Percentiles rank a stretch among this genome's conserved stretches.
phyloP scores from a whole-genome alignment of 2,329 filamentous ascomycete genomes.

The Nigrograna mackinnonii region DNA sequence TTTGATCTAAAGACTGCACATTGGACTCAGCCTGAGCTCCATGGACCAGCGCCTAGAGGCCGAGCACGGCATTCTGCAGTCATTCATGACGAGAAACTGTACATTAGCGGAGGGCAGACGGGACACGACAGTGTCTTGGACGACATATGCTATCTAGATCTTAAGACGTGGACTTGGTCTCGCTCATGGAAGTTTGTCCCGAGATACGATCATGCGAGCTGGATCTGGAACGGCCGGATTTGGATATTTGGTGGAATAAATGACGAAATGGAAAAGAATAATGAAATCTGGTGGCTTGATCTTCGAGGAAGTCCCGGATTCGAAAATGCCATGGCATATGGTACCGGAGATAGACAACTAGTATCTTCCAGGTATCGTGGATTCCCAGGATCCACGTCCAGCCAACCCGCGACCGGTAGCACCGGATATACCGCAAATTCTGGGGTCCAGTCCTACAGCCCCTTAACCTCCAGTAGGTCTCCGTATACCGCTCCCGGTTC shows the following conservation, averaged over 20 bases:
- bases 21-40: constrained; percentile 90
- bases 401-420: constrained; percentile 41
- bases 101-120: constrained; percentile 93
- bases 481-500: constrained; percentile 73
- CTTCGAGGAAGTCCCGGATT: constrained; percentile 88
- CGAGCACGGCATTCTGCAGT: constrained; percentile 92
- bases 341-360: constrained; percentile 49
- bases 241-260: constrained; percentile 97
- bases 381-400: constrained; percentile 29
- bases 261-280: constrained; percentile 95
- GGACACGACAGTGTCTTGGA: constrained; percentile 92
- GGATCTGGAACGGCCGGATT: constrained; percentile 88
- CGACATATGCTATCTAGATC: constrained; percentile 93
- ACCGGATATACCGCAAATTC: constrained; percentile 74
- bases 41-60: constrained; percentile 83
- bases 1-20: constrained; percentile 93
- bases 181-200: constrained; percentile 93
- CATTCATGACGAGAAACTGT: constrained; percentile 94
- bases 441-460: constrained; percentile 60
- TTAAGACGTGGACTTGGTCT: constrained; percentile 98
- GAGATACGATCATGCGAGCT: constrained; percentile 92
- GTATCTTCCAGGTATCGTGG: constrained; percentile 32
- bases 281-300: constrained; percentile 97
- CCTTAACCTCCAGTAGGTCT: constrained; percentile 47
- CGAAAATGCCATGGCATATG: constrained; percentile 67